phyloP scores from a whole-genome alignment of 2,329 filamentous ascomycete species.

The Sporothrix mexicana region DNA sequence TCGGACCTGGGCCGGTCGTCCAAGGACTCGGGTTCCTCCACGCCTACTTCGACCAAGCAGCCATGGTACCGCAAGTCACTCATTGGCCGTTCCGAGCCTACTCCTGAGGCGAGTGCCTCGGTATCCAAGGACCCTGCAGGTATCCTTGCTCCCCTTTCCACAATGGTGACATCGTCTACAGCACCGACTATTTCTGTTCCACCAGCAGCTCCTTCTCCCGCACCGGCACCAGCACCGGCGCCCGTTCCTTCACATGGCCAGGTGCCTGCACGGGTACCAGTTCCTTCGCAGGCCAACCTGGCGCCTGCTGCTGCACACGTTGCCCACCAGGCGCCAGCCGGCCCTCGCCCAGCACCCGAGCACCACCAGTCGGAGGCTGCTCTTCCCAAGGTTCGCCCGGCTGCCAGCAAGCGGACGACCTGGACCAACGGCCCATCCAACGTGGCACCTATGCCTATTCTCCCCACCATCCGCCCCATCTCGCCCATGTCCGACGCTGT shows the following conservation, averaged over 20 bases:
- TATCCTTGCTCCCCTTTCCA: conserved; percentile 5
- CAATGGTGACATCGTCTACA: conserved; percentile 10
- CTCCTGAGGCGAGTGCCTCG: conserved; percentile 50
- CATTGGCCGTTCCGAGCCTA: conserved; percentile 76
- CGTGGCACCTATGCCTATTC: conserved; percentile 89
- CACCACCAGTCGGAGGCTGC: conserved; percentile 48
- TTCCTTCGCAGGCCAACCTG: conserved; percentile 22
- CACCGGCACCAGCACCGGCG: conserved; percentile 24
- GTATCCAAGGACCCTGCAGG: conserved; percentile 29
- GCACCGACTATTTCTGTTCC: conserved; percentile 10
- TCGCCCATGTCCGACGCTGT: conserved; percentile 96
- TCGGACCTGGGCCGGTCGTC: conserved; percentile 76
- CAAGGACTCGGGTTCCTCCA: conserved; percentile 65
- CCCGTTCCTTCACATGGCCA: conserved; percentile 28
- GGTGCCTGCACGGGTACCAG: conserved; percentile 26
- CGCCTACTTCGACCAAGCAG: conserved; percentile 75
- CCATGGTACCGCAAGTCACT: conserved; percentile 98
- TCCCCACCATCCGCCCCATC: conserved; percentile 92
- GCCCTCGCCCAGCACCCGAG: conserved; percentile 41
- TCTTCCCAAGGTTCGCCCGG: conserved; percentile 54
- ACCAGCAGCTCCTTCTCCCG: conserved; percentile 2
- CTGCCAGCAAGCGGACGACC: conserved; percentile 81
- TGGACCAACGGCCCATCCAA: conserved; percentile 86
- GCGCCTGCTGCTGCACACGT: not conserved
- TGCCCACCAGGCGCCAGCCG: conserved; percentile 14